Base-by-base conservation (phyloP, 2,329 filamentous ascomycete species). In the Trichoderma simmonsii region DNA sequence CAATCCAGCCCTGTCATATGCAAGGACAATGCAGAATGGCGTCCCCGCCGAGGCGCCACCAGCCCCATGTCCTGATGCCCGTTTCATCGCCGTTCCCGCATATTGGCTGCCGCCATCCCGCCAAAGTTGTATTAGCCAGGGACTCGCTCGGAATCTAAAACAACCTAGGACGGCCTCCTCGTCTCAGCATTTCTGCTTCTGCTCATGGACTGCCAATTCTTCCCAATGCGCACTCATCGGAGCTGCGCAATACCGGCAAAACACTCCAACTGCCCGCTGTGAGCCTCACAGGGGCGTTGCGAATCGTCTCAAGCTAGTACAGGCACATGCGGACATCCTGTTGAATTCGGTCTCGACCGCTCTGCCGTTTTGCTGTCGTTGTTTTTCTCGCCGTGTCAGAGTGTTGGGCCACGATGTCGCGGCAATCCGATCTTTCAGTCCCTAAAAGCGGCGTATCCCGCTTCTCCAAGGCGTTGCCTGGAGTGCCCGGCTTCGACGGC, bases 401-500 rank as follows among this genome's bases (percentile, higher is more conserved):
- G 63, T 39, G 26, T 34, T 36, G 43, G 18, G 51, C 51, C 34
- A 63, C 71, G 18, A 70, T 72, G 71, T 61, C 54, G 71, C 67
- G 30, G n/a, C 51, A 11, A 14, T 65, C 54, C 28, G 56, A 51
- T 39, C 71, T 64, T 30, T 34, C 32, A 36, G 59, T 70, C 36
- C 62, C 71, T 73, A 73, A 73, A 77, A 79, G 77, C 74, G 85
- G 85, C 76, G 81, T 82, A 70, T 89, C 87, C 75, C 86, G 87
- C 78, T 88, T 87, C 80, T 88, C 87, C 77, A 89, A 89, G 80
- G 87, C 86, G 39, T 81, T 89, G 74, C 87, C 87, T 39, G 81
- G 83, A 70, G 85, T 86, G 77, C 86, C 87, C 68, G 75, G 74
- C 68, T 75, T 73, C 68, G 71, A 72, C 63, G 70, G 76, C 68